Base-by-base conservation (phyloP, 129 eudicot species). In the Artemisia annua region DNA sequence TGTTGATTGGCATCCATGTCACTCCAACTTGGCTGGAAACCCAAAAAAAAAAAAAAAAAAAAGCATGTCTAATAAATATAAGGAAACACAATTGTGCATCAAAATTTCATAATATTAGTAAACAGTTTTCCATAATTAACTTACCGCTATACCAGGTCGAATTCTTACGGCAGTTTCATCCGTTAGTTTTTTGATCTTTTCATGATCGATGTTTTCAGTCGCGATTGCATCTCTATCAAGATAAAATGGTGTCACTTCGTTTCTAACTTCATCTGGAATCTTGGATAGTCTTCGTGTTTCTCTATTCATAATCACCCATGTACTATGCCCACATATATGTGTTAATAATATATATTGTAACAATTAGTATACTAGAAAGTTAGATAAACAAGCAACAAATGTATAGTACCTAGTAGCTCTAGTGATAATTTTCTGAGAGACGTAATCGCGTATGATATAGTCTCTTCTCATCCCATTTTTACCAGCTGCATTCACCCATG, bases 1-100 rank as follows among this genome's bases (percentile, higher is more conserved):
- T 93, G 98, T 68, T 87, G 97, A 74, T 93, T 93, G 11, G 87
- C 96, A 86, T 93, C 98, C 96, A 93, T 87, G 74, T 93, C 98
- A 59, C 95, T 93, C 98, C 98, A 93, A 69, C 97, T 83, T 68
- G 98, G 98, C 98, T 93, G 87, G 4, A 35, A 13, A 53, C 58
- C 14, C n/a, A n/a, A n/a, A n/a, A n/a, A n/a, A n/a, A n/a, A n/a
- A n/a, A 17, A 18, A 15, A 17, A 55, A 7, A 55, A n/a, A 55
- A n/a, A n/a, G 2, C 7, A n/a, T 26, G 28, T 20, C 11, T 30
- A 8, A 15, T 63, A 3, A 32, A 35, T 6, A 2, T 6, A 14
- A 15, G 6, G 44, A 35, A 35, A 35, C 46, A 39, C 46, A 39
- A 39, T 39, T 9, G 46, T 39, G 46, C 7, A 39, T 39, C 2